Conservation (phyloP, 257 asterid species). For the Scutellaria minor region DNA sequence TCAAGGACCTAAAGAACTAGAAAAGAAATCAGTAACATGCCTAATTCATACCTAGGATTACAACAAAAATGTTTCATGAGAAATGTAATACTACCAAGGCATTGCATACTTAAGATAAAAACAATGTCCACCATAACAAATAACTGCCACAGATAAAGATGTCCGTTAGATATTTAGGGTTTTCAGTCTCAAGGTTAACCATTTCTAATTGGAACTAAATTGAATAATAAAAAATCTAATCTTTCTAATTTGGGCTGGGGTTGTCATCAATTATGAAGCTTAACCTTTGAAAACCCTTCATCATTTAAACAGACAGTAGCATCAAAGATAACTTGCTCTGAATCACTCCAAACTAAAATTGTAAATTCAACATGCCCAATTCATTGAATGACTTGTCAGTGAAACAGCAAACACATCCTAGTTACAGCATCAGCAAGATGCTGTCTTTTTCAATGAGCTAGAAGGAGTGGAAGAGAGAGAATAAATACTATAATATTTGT, state of each 20-base stretch:
- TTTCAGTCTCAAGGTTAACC: background rate
- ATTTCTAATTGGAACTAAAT: background rate
- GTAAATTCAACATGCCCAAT: constrained; percentile 14
- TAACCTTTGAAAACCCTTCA: background rate
- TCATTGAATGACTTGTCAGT: no score
- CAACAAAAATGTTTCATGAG: constrained; percentile 4
- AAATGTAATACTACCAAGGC: background rate
- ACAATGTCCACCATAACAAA: background rate
- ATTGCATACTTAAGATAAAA: background rate
- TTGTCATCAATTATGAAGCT: background rate
- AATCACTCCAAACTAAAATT: constrained; percentile 13
- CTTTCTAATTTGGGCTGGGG: background rate
- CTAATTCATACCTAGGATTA: constrained; percentile 18
- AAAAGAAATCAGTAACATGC: constrained; percentile 1
- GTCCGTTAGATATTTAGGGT: background rate
- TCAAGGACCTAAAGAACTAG: constrained; percentile 79
- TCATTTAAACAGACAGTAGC: background rate
- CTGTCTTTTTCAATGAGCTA: no score
- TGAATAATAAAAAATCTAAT: background rate
- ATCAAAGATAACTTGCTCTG: background rate
- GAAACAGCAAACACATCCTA: no score
- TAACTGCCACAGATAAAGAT: background rate
- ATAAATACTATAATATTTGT: no score
- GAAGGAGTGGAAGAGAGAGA: no score
- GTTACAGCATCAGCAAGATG: no score